Conservation (phyloP, 257 asterid genomes). For the Penstemon barbatus region DNA sequence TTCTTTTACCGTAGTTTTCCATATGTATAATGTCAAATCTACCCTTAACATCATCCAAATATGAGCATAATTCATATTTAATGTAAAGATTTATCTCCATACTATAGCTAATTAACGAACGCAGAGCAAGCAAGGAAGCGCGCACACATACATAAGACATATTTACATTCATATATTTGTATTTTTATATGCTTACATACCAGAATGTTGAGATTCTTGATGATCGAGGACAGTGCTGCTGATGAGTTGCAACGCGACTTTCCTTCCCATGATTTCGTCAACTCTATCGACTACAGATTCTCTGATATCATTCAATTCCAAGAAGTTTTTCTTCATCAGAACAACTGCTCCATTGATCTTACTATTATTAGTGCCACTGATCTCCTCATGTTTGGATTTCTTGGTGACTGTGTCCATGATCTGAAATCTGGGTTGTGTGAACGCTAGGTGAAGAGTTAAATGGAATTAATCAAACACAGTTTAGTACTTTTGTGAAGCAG, state of each 20-base stretch:
- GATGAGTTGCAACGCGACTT: conserved; percentile 62
- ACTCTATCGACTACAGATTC: conserved; percentile 49
- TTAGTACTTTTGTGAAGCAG: no score
- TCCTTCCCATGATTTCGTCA: conserved; percentile 54
- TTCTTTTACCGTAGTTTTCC: no score
- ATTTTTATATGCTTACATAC: not conserved
- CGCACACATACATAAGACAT: not conserved
- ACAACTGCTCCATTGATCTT: conserved; percentile 59
- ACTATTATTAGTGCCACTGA: not conserved
- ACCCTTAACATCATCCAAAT: not conserved
- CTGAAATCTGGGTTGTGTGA: no score
- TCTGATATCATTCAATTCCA: conserved; percentile 40
- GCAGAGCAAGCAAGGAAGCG: not conserved
- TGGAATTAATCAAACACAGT: no score
- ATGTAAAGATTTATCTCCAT: not conserved
- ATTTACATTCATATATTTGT: not conserved
- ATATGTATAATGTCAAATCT: no score
- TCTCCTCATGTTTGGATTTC: conserved; percentile 35
- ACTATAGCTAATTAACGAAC: no score
- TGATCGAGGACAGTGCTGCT: conserved; percentile 28
- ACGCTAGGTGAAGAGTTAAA: no score
- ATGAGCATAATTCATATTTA: not conserved
- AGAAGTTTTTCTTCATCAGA: conserved; percentile 58
- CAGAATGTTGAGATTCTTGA: conserved; percentile 19
- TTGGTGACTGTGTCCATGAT: conserved; percentile 22